phyloP scores from a whole-genome alignment of 2,329 filamentous ascomycete genomes.

The Ilyonectria destructans region DNA sequence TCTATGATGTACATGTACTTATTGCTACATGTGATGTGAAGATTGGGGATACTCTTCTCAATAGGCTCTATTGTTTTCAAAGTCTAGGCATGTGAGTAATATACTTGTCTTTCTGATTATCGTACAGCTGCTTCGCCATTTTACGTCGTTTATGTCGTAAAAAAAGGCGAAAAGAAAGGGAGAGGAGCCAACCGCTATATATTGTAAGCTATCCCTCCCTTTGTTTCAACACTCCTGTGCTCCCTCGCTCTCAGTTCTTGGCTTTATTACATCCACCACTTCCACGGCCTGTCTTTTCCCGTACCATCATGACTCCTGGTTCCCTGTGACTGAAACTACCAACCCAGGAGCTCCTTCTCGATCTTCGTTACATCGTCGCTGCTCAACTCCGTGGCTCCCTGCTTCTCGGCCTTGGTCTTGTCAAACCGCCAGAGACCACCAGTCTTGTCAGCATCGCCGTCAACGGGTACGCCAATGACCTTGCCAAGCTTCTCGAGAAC shows the following conservation, averaged over 20 bases:
- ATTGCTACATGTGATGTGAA: too few species aligned
- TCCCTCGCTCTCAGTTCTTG: constrained; percentile 7
- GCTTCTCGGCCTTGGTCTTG: constrained; percentile 61
- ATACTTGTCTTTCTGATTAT: constrained; percentile 29
- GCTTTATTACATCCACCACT: constrained; percentile 35
- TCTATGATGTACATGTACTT: too few species aligned
- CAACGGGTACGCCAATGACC: constrained; percentile 63
- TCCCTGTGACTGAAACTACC: constrained; percentile 47
- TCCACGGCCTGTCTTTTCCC: constrained; percentile 15
- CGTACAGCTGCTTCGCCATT: constrained; percentile 39
- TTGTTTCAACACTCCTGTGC: constrained; percentile 17
- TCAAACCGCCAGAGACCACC: constrained; percentile 75
- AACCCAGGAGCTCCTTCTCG: constrained; percentile 62
- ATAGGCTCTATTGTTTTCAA: not conserved
- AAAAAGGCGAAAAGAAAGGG: constrained; percentile 28
- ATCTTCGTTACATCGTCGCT: constrained; percentile 60
- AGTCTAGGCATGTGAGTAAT: not conserved
- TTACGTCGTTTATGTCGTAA: constrained; percentile 25
- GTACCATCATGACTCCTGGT: constrained; percentile 17
- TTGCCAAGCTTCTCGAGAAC: constrained; percentile 63
- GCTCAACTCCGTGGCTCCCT: constrained; percentile 56
- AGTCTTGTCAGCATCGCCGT: constrained; percentile 74
- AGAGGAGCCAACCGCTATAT: constrained; percentile 36
- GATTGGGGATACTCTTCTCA: too few species aligned
- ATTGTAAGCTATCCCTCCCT: constrained; percentile 38